Evolutionary conservation across 2,329 filamentous ascomycete species (phyloP).

Genomic region (Diplocarpon mali): DNA sequence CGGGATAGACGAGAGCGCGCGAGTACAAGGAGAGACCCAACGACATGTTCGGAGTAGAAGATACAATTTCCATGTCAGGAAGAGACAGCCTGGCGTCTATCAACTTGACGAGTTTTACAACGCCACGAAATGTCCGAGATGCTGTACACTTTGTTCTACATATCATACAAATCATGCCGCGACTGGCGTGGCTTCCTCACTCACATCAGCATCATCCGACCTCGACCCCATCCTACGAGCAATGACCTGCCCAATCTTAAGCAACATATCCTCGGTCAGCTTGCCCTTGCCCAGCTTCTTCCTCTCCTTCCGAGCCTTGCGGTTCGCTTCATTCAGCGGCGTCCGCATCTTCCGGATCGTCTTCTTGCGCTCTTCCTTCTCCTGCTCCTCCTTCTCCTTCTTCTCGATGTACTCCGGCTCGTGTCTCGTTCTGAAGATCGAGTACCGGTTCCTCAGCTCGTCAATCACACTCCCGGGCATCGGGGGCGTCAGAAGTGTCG

Average conservation of each 20-base stretch:
- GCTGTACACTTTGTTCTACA: conserved; percentile 18
- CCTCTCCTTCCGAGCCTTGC: conserved; percentile 19
- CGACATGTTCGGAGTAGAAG: not conserved
- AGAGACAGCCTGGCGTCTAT: conserved; percentile 11
- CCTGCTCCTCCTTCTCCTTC: conserved; percentile 49
- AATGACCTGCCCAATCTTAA: conserved; percentile 26
- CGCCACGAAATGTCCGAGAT: conserved; percentile 17
- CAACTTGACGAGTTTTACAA: conserved; percentile 11
- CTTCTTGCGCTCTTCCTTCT: conserved; percentile 28
- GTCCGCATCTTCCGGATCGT: conserved; percentile 22
- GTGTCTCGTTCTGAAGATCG: conserved; percentile 70
- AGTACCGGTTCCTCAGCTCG: conserved; percentile 77
- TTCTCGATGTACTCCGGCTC: conserved; percentile 59
- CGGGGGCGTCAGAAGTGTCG: conserved; percentile 65
- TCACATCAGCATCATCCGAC: conserved; percentile 14
- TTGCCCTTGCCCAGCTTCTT: conserved; percentile 25
- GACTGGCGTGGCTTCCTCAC: conserved; percentile 5
- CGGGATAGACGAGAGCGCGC: not conserved
- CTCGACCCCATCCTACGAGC: conserved; percentile 19
- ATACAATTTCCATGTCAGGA: conserved; percentile 10
- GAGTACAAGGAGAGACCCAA: not conserved
- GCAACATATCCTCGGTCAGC: conserved; percentile 24
- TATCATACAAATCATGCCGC: conserved; percentile 23
- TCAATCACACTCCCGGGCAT: conserved; percentile 72
- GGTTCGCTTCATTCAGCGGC: conserved; percentile 25